Conservation (phyloP, 805 yeast species). For the Teunomyces gatunensis region DNA sequence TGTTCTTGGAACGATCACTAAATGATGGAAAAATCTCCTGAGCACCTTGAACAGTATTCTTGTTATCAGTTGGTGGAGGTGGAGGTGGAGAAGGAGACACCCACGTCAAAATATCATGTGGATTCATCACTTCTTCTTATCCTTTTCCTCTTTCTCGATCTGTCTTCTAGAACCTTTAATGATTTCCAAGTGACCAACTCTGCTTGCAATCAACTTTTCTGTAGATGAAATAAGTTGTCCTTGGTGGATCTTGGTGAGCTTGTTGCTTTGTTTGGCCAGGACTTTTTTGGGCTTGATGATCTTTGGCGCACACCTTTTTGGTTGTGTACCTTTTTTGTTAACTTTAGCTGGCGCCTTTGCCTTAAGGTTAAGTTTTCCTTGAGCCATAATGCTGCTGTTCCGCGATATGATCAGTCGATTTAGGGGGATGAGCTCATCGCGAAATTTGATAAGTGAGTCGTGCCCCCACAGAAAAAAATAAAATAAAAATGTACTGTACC, state of each 20-base stretch:
- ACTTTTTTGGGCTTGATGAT: constrained; percentile 66
- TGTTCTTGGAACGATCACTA: background rate
- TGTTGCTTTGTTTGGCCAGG: constrained; percentile 44
- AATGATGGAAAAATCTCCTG: background rate
- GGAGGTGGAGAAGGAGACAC: background rate
- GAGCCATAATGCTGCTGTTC: constrained; percentile 53
- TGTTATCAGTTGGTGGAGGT: background rate
- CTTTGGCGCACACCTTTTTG: constrained; percentile 71
- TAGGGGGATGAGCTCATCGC: constrained; percentile 1
- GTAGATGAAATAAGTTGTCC: constrained; percentile 59
- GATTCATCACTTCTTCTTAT: constrained; percentile 17
- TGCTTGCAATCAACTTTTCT: constrained; percentile 80
- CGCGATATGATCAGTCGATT: background rate
- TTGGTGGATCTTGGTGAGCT: constrained; percentile 55
- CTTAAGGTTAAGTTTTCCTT: constrained; percentile 63
- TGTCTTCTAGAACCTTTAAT: constrained; percentile 88
- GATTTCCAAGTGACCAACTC: constrained; percentile 92
- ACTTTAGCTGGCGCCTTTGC: constrained; percentile 48
- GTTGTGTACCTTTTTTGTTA: constrained; percentile 63
- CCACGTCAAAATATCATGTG: background rate
- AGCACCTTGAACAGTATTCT: too few relatives aligned
- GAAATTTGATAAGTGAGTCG: background rate
- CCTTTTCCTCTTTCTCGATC: constrained; percentile 60
- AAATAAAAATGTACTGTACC: background rate
- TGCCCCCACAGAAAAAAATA: background rate